Percentiles rank a stretch among this genome's conserved stretches.
phyloP scores from a whole-genome alignment of 495 filamentous ascomycete species.

The Aspergillus nanangensis region DNA sequence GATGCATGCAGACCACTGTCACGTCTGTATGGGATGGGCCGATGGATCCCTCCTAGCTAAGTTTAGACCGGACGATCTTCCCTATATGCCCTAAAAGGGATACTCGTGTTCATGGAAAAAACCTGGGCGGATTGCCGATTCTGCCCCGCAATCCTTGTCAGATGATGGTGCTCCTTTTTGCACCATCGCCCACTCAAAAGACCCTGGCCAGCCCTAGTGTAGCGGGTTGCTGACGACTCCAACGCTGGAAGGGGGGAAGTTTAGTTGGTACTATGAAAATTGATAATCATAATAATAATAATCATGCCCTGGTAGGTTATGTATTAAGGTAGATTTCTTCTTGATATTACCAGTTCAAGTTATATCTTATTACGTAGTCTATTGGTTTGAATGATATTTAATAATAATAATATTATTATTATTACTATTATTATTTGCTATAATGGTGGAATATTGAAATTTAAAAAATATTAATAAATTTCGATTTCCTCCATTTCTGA shows the following conservation, averaged over 20 bases:
- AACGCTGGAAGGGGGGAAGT: background rate
- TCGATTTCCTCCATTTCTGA: too few relatives aligned
- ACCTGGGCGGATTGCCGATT: constrained; percentile 1
- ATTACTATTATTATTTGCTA: too few relatives aligned
- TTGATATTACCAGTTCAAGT: too few relatives aligned
- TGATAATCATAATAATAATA: background rate
- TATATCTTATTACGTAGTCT: too few relatives aligned
- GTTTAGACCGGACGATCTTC: constrained; percentile 12
- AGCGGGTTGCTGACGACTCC: background rate
- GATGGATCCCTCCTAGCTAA: too few relatives aligned
- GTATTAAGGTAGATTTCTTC: too few relatives aligned
- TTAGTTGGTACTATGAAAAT: background rate
- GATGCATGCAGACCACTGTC: background rate
- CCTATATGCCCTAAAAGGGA: constrained; percentile 8
- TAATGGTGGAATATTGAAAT: too few relatives aligned
- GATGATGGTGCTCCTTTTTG: constrained; percentile 9
- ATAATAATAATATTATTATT: too few relatives aligned
- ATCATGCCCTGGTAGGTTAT: too few relatives aligned
- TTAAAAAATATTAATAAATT: too few relatives aligned
- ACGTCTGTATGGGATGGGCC: background rate
- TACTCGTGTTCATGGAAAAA: constrained; percentile 2
- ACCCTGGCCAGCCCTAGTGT: background rate
- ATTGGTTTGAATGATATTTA: too few relatives aligned
- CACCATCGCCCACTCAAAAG: background rate
- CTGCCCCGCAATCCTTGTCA: constrained; percentile 16